Base-by-base conservation (phyloP, 352 stramenopile species). In the Phytophthora vignae region DNA sequence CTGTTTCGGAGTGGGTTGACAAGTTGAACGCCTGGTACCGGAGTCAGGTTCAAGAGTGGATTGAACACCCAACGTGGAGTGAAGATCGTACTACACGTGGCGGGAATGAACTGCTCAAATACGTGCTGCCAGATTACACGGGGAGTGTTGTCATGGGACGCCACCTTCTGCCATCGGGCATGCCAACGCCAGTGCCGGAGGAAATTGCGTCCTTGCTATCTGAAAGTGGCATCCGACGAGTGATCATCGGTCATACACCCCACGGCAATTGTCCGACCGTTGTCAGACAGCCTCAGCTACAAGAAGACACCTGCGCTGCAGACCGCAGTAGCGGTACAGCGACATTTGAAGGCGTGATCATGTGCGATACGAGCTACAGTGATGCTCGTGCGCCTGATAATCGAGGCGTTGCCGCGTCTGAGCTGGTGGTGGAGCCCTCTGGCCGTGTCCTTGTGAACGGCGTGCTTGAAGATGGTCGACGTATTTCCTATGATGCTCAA, bases 341-440 rank as follows among this genome's bases (percentile, higher is more conserved):
- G 22, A 68, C 48, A 38, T 91, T 97, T 42, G 61, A 86, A 65
- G 84, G 96, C 78, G 85, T 98, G 9, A 83, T 98, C 63, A 97
- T 96, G 71, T 96, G 90, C 36, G 95, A 98, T 76, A 98, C 93
- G 21, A 98, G 93, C 53, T 98, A 97, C 70, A 96, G 93, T 48
- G 89, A 98, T 69, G 81, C 85, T 46, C 74, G 52, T 27, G 71
- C 76, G 17, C 46, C 64, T 17, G 91, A 97, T 58, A 97, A 96
- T 46, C 87, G 95, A 4, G 95, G 94, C 8, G 60, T 66, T 8
- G 92, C 92, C 33, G 85, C 91, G 2, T 85, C 87, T 0, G 83
- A 97, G 38, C 71, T 98, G 17, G 69, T 97, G 19, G 66, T 98
- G 36, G 70, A 88, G 12, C 71, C 82, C 15, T 75, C 85, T 8